Percentiles rank a stretch among this genome's conserved stretches.
phyloP scores from a whole-genome alignment of 2,329 filamentous ascomycete genomes.

The Lizonia empirigonia region DNA sequence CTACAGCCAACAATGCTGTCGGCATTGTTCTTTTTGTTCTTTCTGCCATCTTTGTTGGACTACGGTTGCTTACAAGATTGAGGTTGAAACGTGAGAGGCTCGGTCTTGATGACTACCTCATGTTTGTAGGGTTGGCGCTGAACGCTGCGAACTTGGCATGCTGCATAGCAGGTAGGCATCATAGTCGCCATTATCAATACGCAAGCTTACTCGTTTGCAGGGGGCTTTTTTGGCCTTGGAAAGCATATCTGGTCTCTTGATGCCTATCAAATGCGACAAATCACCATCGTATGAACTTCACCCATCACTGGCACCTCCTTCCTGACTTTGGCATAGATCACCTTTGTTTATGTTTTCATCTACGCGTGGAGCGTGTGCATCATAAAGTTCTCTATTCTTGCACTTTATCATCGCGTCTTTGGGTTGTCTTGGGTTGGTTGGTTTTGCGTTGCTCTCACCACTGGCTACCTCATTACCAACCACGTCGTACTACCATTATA shows the following conservation, averaged over 20 bases:
- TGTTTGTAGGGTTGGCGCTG: conserved; percentile 27
- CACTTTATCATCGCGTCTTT: conserved; percentile 35
- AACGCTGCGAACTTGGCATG: conserved; percentile 33
- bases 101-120: conserved; percentile 32
- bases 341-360: conserved; percentile 34
- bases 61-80: conserved; percentile 27
- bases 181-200: too few relatives aligned
- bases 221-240: conserved; percentile 31
- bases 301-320: too few relatives aligned
- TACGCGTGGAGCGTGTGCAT: conserved; percentile 35
- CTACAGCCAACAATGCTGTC: conserved; percentile 28
- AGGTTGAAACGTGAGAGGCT: conserved; percentile 23
- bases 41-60: conserved; percentile 26
- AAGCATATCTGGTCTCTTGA: conserved; percentile 34
- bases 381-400: conserved; percentile 37
- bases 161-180: conserved; percentile 27
- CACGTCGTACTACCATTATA: conserved; percentile 30
- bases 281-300: conserved; percentile 25
- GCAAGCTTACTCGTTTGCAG: conserved; percentile 1
- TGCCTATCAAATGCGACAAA: conserved; percentile 32
- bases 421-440: conserved; percentile 32
- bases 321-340: conserved; percentile 24
- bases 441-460: conserved; percentile 25
- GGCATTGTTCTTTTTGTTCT: conserved; percentile 28
- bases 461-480: conserved; percentile 27